Conservation (phyloP, 2,329 filamentous ascomycete species). For the Nemania sp. region DNA sequence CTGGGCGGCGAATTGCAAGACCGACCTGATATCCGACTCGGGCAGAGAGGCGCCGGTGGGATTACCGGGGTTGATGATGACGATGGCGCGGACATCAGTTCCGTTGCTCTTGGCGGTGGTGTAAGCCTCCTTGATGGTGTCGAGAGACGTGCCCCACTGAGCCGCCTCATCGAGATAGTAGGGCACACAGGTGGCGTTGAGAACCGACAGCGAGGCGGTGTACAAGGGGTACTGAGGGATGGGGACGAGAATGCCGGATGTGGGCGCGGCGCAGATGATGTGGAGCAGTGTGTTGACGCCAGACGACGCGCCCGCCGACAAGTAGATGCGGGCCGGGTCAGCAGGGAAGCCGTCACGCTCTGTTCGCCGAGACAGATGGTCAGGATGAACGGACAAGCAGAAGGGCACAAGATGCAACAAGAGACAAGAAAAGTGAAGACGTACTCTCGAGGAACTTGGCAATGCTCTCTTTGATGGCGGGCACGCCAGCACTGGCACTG, state of each 20-base stretch:
- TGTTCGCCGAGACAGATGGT: slow-evolving; percentile 41
- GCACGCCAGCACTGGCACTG: slow-evolving; percentile 88
- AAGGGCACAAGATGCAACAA: too few relatives aligned
- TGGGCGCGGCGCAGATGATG: slow-evolving; percentile 77
- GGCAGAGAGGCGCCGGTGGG: slow-evolving; percentile 88
- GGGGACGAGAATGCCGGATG: slow-evolving; percentile 85
- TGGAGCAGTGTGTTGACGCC: slow-evolving; percentile 93
- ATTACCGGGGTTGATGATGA: slow-evolving; percentile 98
- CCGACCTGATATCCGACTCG: slow-evolving; percentile 75
- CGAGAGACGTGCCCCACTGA: slow-evolving; percentile 85
- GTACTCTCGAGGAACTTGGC: slow-evolving; percentile 88
- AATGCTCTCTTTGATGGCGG: slow-evolving; percentile 83
- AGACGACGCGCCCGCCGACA: slow-evolving; percentile 88
- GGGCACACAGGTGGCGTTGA: slow-evolving; percentile 85
- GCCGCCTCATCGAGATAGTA: slow-evolving; percentile 90
- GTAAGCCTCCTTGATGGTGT: slow-evolving; percentile 74
- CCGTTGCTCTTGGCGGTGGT: slow-evolving; percentile 75
- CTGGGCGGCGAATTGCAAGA: slow-evolving; percentile 84
- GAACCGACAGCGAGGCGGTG: slow-evolving; percentile 84
- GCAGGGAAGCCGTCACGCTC: slow-evolving; percentile 86
- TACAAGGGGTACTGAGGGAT: slow-evolving; percentile 99
- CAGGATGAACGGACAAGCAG: too few relatives aligned
- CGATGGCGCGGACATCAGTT: slow-evolving; percentile 87
- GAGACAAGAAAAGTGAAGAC: too few relatives aligned
- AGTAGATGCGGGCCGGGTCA: slow-evolving; percentile 79